A percentile compares a stretch with the other conserved stretches of the same genome.
These are phyloP conservation scores for Mycocentrospora acerina DNA, from an alignment of 2,329 filamentous ascomycete species.

Conservation along the genomic window DNA sequence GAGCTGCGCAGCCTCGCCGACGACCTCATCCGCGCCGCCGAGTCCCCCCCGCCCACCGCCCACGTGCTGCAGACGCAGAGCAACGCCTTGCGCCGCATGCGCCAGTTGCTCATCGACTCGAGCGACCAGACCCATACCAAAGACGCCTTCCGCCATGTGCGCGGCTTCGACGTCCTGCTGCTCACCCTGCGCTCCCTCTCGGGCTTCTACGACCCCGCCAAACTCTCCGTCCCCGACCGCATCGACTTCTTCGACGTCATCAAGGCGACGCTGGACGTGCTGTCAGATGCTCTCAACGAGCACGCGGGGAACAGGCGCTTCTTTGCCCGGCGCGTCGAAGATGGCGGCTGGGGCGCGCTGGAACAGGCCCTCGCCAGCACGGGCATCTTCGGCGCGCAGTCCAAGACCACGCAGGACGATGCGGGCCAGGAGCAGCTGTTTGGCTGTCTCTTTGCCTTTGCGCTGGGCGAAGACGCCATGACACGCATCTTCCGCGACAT, in stretches of 20 bases:
- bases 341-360: conserved; percentile 75
- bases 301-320: conserved; percentile 87
- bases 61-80: conserved; percentile 40
- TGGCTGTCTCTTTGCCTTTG: conserved; percentile 78
- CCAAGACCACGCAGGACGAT: conserved; percentile 36
- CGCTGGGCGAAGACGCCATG: conserved; percentile 74
- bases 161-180: conserved; percentile 75
- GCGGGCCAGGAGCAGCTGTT: conserved; percentile 69
- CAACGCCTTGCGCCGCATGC: conserved; percentile 64
- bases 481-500: conserved; percentile 63
- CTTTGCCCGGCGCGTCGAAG: conserved; percentile 74
- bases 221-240: conserved; percentile 63
- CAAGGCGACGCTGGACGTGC: conserved; percentile 68
- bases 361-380: conserved; percentile 71
- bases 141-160: conserved; percentile 79
- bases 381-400: conserved; percentile 48
- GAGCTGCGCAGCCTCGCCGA: conserved; percentile 43
- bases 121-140: conserved; percentile 57
- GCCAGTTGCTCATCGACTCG: conserved; percentile 62
- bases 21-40: conserved; percentile 36
- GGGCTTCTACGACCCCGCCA: conserved; percentile 72
- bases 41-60: conserved; percentile 29
- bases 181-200: conserved; percentile 69
- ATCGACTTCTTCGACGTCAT: conserved; percentile 67
- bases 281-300: conserved; percentile 73